Evolutionary conservation across 495 filamentous ascomycete genomes (phyloP).

Genomic region (Neurospora sp.): DNA sequence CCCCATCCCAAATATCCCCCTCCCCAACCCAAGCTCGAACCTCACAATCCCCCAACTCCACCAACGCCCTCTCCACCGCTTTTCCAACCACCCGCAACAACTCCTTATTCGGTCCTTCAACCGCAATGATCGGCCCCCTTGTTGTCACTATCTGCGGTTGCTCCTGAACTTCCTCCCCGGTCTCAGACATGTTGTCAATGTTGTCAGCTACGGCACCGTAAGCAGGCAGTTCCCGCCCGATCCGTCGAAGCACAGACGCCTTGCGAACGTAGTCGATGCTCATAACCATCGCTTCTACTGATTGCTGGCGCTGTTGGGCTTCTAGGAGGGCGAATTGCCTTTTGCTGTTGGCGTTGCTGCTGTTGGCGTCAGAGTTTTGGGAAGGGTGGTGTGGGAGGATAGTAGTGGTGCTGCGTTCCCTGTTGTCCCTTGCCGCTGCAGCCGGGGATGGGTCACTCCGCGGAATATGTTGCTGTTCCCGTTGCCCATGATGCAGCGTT

Average conservation of each 20-base stretch:
- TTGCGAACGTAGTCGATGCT: constrained; percentile 62
- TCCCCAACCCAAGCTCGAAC: constrained; percentile 42
- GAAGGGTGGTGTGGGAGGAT: not conserved
- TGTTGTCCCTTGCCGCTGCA: not conserved
- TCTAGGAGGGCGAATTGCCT: not conserved
- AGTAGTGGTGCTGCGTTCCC: not conserved
- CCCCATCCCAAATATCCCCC: constrained; percentile 9
- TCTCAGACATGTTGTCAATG: not conserved
- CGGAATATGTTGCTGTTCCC: not conserved
- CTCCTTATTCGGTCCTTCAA: constrained; percentile 60
- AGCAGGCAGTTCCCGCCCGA: constrained; percentile 6
- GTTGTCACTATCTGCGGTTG: constrained; percentile 30
- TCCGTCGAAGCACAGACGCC: constrained; percentile 28
- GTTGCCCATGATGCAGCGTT: not conserved
- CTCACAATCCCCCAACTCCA: constrained; percentile 46
- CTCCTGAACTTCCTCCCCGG: constrained; percentile 31
- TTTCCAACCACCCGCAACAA: constrained; percentile 45
- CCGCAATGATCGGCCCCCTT: constrained; percentile 64
- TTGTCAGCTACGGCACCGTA: not conserved
- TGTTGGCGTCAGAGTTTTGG: not conserved
- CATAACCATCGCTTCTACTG: constrained; percentile 64
- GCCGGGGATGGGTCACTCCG: not conserved
- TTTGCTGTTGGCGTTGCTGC: not conserved
- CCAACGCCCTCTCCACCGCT: constrained; percentile 52
- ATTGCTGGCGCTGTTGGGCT: constrained; percentile 1